phyloP scores from a whole-genome alignment of 257 asterid genomes.

The Parsonsia alboflavescens region DNA sequence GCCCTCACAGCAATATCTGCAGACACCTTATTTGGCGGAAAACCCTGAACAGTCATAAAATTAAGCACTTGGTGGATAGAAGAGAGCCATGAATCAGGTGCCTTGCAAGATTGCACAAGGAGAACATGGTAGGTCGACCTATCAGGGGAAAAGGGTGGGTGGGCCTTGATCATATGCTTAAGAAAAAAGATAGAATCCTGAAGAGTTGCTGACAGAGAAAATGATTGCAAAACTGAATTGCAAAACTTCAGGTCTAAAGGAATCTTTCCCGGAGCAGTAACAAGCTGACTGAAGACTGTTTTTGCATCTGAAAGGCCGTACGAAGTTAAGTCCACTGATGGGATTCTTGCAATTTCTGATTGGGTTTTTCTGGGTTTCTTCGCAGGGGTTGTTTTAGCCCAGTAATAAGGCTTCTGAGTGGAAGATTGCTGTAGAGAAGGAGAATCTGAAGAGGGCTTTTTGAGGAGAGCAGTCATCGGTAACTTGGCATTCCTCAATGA shows the following conservation, averaged over 20 bases:
- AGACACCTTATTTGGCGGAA: constrained; percentile 63
- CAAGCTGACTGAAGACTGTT: constrained; percentile 59
- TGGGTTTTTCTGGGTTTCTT: constrained; percentile 17
- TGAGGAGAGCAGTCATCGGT: constrained; percentile 35
- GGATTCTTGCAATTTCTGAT: constrained; percentile 18
- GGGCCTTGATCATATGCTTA: constrained; percentile 67
- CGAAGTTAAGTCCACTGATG: constrained; percentile 42
- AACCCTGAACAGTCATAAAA: constrained; percentile 58
- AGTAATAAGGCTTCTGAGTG: constrained; percentile 20
- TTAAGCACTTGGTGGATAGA: constrained; percentile 59
- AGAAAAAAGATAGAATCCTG: constrained; percentile 79
- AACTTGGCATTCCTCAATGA: constrained; percentile 43
- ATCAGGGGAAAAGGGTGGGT: constrained; percentile 73
- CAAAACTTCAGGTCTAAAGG: constrained; percentile 56
- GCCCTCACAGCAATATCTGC: constrained; percentile 64
- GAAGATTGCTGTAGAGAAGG: constrained; percentile 22
- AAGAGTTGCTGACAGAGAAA: constrained; percentile 49
- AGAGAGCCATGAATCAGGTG: constrained; percentile 43
- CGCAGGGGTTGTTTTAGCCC: constrained; percentile 25
- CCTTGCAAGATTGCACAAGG: constrained; percentile 59
- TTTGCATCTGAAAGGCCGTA: constrained; percentile 71
- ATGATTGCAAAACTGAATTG: constrained; percentile 62
- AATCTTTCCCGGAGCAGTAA: constrained; percentile 39
- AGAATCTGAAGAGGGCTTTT: constrained; percentile 24
- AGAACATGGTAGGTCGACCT: constrained; percentile 64